Evolutionary conservation across 257 asterid species (phyloP).

Genomic region (Leonotis leonurus): DNA sequence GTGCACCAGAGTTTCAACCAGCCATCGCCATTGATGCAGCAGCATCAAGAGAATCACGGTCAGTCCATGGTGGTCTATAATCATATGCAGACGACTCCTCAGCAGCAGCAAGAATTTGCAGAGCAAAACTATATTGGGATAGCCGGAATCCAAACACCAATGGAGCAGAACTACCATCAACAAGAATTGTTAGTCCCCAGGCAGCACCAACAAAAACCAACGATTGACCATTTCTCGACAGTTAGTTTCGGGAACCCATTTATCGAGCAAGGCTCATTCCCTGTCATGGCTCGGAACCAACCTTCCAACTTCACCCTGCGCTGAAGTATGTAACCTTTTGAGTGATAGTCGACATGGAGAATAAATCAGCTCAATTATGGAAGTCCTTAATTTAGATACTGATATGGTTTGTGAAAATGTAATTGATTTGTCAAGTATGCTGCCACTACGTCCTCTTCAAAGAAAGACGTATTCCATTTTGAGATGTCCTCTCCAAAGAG

Average conservation of each 20-base stretch:
- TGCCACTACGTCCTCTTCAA: too few species aligned
- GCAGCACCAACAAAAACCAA: conserved; percentile 17
- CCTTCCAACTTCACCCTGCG: conserved; percentile 26
- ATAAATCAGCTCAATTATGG: background rate
- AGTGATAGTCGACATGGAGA: background rate
- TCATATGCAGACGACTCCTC: conserved; percentile 25
- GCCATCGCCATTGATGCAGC: conserved; percentile 27
- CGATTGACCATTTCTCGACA: conserved; percentile 10
- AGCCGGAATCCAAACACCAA: conserved; percentile 11
- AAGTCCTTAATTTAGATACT: background rate
- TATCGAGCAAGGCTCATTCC: conserved; percentile 23
- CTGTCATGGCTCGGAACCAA: conserved; percentile 28
- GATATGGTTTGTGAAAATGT: background rate
- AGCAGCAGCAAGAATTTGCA: conserved; percentile 13
- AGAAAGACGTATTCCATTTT: too few species aligned
- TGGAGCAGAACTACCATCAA: conserved; percentile 4
- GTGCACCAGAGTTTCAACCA: conserved; percentile 23
- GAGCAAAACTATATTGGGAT: conserved; percentile 17
- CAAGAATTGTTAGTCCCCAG: conserved; percentile 1
- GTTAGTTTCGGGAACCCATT: conserved; percentile 50
- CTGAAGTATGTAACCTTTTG: background rate
- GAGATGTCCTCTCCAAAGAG: too few species aligned
- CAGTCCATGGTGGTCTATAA: conserved; percentile 12
- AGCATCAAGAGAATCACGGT: conserved; percentile 7
- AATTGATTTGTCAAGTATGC: background rate